These are phyloP conservation scores for Jaapia argillacea DNA, from an alignment of 768 basidiomycete genomes.

Conservation along the genomic window DNA sequence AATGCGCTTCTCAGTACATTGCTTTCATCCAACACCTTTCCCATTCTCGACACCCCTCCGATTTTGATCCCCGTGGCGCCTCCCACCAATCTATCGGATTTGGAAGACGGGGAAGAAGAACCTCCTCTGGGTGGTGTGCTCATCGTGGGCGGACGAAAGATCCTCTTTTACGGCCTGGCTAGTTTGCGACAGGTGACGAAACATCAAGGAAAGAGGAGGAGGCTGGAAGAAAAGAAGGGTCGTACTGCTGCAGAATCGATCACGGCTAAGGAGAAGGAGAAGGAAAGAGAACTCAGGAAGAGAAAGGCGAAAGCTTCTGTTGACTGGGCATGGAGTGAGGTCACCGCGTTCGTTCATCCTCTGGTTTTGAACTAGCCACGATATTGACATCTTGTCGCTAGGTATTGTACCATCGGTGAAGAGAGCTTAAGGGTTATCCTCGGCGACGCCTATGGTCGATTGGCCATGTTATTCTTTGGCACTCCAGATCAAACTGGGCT, in stretches of 20 bases:
- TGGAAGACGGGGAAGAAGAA: constrained; percentile 20
- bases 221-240: constrained; percentile 31
- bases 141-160: constrained; percentile 56
- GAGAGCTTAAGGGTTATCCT: constrained; percentile 41
- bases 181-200: constrained; percentile 37
- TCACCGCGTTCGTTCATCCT: constrained; percentile 46
- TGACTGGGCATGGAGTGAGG: constrained; percentile 70
- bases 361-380: background rate
- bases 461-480: constrained; percentile 54
- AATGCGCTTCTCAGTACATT: constrained; percentile 38
- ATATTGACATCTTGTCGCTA: constrained; percentile 14
- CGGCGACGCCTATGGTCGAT: constrained; percentile 62
- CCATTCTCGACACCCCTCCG: constrained; percentile 12
- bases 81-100: constrained; percentile 23
- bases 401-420: constrained; percentile 43
- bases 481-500: constrained; percentile 32
- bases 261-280: constrained; percentile 46
- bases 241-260: constrained; percentile 28
- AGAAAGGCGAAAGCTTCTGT: constrained; percentile 45
- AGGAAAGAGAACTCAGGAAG: constrained; percentile 40
- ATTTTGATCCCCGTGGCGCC: constrained; percentile 22
- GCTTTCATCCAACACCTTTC: constrained; percentile 38
- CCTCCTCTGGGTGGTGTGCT: constrained; percentile 55
- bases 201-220: constrained; percentile 43
- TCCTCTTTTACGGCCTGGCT: constrained; percentile 52